These are phyloP conservation scores for Solanum habrochaites DNA, from an alignment of 257 asterid genomes.

Conservation along the genomic window DNA sequence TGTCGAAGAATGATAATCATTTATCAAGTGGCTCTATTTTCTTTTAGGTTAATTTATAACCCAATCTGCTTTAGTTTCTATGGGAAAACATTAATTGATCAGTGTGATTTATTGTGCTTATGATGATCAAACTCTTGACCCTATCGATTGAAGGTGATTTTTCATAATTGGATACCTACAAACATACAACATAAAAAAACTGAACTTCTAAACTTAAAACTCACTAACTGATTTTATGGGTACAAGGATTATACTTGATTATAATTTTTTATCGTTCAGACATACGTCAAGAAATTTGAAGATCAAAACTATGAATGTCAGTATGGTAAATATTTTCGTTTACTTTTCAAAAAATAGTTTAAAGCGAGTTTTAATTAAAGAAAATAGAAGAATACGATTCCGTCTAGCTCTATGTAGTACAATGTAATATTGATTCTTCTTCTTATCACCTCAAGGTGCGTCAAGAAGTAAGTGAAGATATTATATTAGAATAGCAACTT, in stretches of 20 bases:
- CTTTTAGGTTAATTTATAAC: neutral
- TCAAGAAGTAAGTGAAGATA: too few relatives aligned
- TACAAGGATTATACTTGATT: too few relatives aligned
- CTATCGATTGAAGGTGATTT: neutral
- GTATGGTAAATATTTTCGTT: too few relatives aligned
- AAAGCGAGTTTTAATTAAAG: too few relatives aligned
- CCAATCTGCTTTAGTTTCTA: neutral
- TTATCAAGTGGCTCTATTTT: neutral
- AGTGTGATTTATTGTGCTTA: neutral
- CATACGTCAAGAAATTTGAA: neutral
- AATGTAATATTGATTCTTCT: neutral
- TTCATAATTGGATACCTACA: neutral
- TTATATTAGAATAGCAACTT: too few relatives aligned
- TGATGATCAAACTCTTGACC: neutral
- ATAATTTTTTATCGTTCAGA: too few relatives aligned
- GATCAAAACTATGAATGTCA: too few relatives aligned
- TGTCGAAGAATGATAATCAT: neutral
- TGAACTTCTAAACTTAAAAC: neutral
- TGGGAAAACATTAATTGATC: too few relatives aligned
- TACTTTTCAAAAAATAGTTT: too few relatives aligned
- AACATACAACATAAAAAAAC: neutral
- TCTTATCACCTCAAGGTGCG: constrained; percentile 3
- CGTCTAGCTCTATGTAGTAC: neutral
- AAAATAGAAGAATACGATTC: too few relatives aligned
- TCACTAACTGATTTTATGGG: too few relatives aligned